These are phyloP conservation scores for Aegilops longissima DNA, from an alignment of 176 grass and related monocot genomes.

Conservation along the genomic window DNA sequence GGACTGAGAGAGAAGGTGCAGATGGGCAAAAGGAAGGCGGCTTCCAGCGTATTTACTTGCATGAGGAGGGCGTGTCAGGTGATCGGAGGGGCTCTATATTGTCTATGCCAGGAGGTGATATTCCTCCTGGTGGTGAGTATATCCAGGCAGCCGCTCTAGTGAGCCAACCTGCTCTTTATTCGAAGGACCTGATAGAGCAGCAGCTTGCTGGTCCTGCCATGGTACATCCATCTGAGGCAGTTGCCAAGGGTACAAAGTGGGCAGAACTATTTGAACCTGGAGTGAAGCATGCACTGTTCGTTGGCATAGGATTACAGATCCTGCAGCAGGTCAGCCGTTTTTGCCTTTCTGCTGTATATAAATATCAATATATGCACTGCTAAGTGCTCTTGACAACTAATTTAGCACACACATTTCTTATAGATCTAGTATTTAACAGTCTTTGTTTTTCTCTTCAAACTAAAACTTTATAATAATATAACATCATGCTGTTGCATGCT, in stretches of 20 bases:
- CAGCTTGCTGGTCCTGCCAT: conserved; percentile 81
- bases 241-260: conserved; percentile 66
- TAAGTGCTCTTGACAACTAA: neutral
- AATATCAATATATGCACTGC: neutral
- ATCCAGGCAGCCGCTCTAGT: conserved; percentile 95
- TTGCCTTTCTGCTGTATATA: neutral
- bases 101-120: conserved; percentile 63
- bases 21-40: conserved; percentile 80
- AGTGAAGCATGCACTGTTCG: conserved; percentile 76
- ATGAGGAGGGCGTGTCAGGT: conserved; percentile 68
- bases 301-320: conserved; percentile 89
- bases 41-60: conserved; percentile 96
- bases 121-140: conserved; percentile 68
- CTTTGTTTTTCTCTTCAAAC: neutral
- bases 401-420: neutral
- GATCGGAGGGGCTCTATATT: conserved; percentile 74
- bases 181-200: conserved; percentile 72
- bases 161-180: conserved; percentile 84
- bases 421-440: neutral
- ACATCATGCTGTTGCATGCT: neutral
- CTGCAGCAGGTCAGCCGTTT: conserved; percentile 80
- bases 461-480: neutral
- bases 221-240: conserved; percentile 76
- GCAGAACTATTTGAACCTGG: conserved; percentile 81
- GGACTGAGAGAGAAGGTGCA: conserved; percentile 78